These are phyloP conservation scores for Parastagonospora nodorum DNA, from an alignment of 2,329 filamentous ascomycete species.

Conservation along the genomic window DNA sequence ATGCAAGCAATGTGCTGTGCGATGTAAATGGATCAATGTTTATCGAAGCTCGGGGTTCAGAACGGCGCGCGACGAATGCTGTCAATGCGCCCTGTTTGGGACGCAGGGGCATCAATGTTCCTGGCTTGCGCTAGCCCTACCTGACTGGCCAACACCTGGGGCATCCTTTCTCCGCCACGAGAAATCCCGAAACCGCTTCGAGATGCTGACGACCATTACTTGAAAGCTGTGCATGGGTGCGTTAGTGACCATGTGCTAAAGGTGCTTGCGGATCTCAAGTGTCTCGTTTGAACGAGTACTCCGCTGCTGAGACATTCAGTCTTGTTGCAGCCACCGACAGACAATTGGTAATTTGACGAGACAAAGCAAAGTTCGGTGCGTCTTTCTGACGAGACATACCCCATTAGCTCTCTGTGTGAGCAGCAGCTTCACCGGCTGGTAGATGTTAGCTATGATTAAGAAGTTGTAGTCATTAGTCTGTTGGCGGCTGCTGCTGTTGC, in stretches of 20 bases:
- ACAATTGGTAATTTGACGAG: too few relatives aligned
- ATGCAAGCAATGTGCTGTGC: constrained; percentile 13
- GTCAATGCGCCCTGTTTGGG: constrained; percentile 28
- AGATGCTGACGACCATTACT: too few relatives aligned
- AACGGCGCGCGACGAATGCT: neutral
- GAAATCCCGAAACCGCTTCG: neutral
- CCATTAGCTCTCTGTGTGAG: neutral
- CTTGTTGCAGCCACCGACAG: neutral
- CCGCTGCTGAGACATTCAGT: neutral
- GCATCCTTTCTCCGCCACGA: constrained; percentile 8
- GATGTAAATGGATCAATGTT: constrained; percentile 16
- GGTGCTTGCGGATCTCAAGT: neutral
- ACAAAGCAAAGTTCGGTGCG: too few relatives aligned
- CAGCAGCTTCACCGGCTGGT: too few relatives aligned
- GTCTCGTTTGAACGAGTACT: neutral
- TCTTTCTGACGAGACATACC: neutral
- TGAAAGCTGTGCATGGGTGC: too few relatives aligned
- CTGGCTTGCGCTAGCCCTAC: constrained; percentile 16
- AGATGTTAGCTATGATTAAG: neutral
- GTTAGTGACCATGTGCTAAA: constrained; percentile 2
- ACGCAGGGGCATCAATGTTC: constrained; percentile 8
- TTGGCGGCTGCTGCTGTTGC: neutral
- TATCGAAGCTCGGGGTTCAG: constrained; percentile 20
- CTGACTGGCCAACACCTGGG: constrained; percentile 9
- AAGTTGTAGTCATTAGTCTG: neutral